A percentile compares a stretch with the other conserved stretches of the same genome.
phyloP scores from a whole-genome alignment of 352 stramenopile species.

The Globisporangium alternatum region DNA sequence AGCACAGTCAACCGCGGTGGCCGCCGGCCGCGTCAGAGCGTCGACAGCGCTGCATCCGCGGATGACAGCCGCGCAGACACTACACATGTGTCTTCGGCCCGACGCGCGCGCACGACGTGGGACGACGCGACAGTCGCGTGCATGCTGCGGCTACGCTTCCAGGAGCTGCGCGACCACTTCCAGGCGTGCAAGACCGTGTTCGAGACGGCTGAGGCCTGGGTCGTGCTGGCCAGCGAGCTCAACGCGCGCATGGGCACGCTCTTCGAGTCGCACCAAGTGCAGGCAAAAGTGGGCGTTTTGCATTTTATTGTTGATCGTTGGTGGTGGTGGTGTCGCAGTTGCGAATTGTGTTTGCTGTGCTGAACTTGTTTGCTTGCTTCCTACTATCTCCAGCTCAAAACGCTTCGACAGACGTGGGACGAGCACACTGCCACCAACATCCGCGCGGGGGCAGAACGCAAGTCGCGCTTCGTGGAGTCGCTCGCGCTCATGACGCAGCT shows the following conservation, averaged over 20 bases:
- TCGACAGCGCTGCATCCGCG: background rate
- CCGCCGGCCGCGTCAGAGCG: background rate
- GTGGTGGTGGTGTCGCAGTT: no score
- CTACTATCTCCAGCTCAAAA: background rate
- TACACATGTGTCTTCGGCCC: no score
- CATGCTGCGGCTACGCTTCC: background rate
- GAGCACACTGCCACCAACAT: background rate
- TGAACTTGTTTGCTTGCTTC: background rate
- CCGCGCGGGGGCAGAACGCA: background rate
- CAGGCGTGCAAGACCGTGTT: background rate
- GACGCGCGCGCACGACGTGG: background rate
- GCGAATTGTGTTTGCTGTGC: no score
- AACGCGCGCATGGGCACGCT: background rate
- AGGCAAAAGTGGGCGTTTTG: background rate
- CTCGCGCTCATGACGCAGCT: constrained; percentile 2
- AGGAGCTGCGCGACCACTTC: background rate
- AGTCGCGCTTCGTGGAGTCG: background rate
- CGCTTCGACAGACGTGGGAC: background rate
- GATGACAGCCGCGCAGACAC: background rate
- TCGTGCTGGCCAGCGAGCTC: background rate
- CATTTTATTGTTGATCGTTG: no score
- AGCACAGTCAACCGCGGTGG: background rate
- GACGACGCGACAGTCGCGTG: constrained; percentile 3
- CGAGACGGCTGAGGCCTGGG: background rate
- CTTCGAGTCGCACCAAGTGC: background rate